Evolutionary conservation across 2,329 filamentous ascomycete genomes (phyloP).

Genomic region (Cordyceps tenuipes): DNA sequence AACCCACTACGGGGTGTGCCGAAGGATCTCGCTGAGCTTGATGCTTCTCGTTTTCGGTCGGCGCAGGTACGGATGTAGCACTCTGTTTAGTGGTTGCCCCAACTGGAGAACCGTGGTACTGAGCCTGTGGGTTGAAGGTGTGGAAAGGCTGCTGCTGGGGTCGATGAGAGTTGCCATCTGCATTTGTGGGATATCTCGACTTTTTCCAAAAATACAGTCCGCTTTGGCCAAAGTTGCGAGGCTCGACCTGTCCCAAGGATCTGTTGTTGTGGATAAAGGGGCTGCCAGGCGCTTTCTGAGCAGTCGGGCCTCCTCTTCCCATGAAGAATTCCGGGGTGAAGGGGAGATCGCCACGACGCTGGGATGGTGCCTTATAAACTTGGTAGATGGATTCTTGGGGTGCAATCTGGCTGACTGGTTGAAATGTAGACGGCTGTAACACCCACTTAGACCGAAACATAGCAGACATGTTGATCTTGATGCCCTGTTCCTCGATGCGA

Average conservation of each 20-base stretch:
- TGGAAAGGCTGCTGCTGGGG: background rate
- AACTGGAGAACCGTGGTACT: background rate
- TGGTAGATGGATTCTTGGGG: background rate
- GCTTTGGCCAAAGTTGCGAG: background rate
- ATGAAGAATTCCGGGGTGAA: background rate
- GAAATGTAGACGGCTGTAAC: slow-evolving; percentile 3
- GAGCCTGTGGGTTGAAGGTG: background rate
- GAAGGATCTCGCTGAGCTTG: background rate
- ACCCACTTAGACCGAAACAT: slow-evolving; percentile 26
- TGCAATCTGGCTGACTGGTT: background rate
- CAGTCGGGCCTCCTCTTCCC: background rate
- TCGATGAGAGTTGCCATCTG: background rate
- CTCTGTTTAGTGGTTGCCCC: background rate
- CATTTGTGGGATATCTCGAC: background rate
- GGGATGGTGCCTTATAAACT: background rate
- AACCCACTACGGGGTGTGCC: background rate
- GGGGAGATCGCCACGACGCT: slow-evolving; percentile 2
- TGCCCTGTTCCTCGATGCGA: slow-evolving; percentile 19
- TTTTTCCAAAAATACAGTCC: background rate
- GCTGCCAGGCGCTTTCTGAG: background rate
- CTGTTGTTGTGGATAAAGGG: background rate
- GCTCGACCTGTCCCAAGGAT: background rate
- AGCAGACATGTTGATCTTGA: slow-evolving; percentile 21
- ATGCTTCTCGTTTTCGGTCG: background rate
- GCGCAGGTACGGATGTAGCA: background rate